Evolutionary conservation across 176 grass and related monocot genomes (phyloP).

Genomic region (Tuctoria greenei): DNA sequence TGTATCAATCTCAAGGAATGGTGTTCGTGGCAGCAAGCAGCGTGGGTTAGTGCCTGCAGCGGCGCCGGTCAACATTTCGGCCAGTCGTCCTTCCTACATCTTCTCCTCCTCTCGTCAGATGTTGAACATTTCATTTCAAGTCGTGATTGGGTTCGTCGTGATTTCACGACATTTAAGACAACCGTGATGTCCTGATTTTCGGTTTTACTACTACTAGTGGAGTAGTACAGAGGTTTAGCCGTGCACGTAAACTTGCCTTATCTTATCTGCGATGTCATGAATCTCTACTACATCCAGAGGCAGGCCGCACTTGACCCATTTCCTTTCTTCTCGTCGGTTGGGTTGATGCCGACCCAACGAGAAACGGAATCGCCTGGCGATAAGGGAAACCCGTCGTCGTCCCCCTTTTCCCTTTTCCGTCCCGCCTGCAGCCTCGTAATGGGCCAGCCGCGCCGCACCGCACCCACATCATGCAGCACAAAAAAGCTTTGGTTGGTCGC

Average conservation of each 20-base stretch:
- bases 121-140: constrained; percentile 24
- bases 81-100: background rate
- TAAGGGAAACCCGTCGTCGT: background rate
- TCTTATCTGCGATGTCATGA: too few species aligned
- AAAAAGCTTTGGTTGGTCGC: background rate
- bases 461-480: background rate
- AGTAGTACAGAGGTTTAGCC: too few species aligned
- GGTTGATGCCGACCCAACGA: constrained; percentile 4
- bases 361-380: background rate
- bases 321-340: background rate
- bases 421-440: background rate
- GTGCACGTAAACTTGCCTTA: too few species aligned
- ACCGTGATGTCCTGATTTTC: too few species aligned
- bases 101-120: background rate
- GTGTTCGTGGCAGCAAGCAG: background rate
- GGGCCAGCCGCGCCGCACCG: too few species aligned
- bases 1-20: background rate
- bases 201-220: too few species aligned
- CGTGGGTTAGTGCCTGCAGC: too few species aligned
- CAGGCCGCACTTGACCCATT: too few species aligned
- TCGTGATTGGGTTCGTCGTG: background rate
- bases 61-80: background rate
- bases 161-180: background rate
- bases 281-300: too few species aligned
- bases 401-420: background rate